Percentiles rank a stretch among this genome's conserved stretches.
phyloP scores from a whole-genome alignment of 768 basidiomycete genomes.

The Calvatia gigantea region DNA sequence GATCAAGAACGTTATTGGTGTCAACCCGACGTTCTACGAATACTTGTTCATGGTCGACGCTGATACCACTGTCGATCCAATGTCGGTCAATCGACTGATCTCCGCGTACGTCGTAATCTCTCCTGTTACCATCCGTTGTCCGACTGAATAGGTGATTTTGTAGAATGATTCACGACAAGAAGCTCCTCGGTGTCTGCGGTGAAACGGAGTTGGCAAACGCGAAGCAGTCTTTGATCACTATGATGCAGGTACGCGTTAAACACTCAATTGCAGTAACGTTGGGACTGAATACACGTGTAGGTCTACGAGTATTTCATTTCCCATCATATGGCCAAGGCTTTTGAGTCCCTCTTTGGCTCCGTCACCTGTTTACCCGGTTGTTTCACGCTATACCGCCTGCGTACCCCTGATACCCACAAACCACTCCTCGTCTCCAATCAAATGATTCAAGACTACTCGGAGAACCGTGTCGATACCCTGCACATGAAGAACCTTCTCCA shows the following conservation, averaged over 20 bases:
- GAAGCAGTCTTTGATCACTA: conserved; percentile 92
- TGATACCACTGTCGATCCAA: conserved; percentile 88
- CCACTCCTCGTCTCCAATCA: conserved; percentile 90
- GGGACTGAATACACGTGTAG: conserved; percentile 28
- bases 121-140: background rate
- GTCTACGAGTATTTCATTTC: conserved; percentile 99
- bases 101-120: conserved; percentile 68
- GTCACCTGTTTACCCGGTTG: conserved; percentile 99
- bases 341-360: conserved; percentile 94
- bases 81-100: conserved; percentile 85
- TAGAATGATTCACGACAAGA: conserved; percentile 97
- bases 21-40: conserved; percentile 98
- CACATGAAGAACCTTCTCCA: conserved; percentile 99
- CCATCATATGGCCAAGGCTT: conserved; percentile 98
- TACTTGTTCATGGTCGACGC: conserved; percentile 92
- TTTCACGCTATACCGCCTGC: conserved; percentile 95
- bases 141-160: background rate
- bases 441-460: conserved; percentile 89
- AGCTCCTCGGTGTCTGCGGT: conserved; percentile 90
- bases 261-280: background rate
- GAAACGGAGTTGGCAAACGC: conserved; percentile 92
- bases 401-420: conserved; percentile 93
- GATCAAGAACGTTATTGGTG: conserved; percentile 99
- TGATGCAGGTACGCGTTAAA: conserved; percentile 75
- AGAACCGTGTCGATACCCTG: conserved; percentile 93